These are phyloP conservation scores for Leccinum variicolor DNA, from an alignment of 768 basidiomycete genomes.

Conservation along the genomic window DNA sequence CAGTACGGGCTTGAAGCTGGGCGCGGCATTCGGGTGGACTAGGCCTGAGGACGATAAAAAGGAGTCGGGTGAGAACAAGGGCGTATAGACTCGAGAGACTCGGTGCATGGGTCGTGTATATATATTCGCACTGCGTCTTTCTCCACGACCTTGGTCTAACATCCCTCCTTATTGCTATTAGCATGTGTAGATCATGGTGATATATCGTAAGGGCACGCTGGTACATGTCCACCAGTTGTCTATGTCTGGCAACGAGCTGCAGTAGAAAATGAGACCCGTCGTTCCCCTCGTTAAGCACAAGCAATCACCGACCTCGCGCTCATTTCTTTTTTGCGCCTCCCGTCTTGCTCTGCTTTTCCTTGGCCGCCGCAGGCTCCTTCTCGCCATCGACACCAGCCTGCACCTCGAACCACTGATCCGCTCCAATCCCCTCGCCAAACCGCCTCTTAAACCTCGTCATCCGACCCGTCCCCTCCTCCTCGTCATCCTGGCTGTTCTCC, in stretches of 20 bases:
- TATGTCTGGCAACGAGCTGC: neutral
- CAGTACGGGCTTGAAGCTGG: slow-evolving; percentile 69
- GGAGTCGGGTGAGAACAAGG: slow-evolving; percentile 13
- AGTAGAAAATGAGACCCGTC: neutral
- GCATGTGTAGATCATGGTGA: neutral
- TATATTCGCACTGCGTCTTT: slow-evolving; percentile 1
- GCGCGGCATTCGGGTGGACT: slow-evolving; percentile 52
- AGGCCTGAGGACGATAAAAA: slow-evolving; percentile 13
- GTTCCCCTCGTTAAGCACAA: neutral
- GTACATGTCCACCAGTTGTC: neutral
- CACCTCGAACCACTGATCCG: slow-evolving; percentile 29
- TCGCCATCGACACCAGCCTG: slow-evolving; percentile 27
- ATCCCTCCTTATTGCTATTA: neutral
- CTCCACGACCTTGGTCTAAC: neutral
- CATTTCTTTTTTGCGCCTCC: slow-evolving; percentile 19
- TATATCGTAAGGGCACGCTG: neutral
- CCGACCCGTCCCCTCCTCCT: slow-evolving; percentile 69
- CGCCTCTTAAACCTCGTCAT: slow-evolving; percentile 76
- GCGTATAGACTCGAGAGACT: slow-evolving; percentile 7
- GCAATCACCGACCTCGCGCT: slow-evolving; percentile 4
- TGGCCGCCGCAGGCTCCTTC: slow-evolving; percentile 25
- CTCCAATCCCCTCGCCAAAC: slow-evolving; percentile 54
- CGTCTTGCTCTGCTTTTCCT: slow-evolving; percentile 16
- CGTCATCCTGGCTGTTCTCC: slow-evolving; percentile 52
- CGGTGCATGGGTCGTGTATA: neutral